Evolutionary conservation across 306 rosid genomes (phyloP).

Genomic region (Cyamopsis tetragonoloba): DNA sequence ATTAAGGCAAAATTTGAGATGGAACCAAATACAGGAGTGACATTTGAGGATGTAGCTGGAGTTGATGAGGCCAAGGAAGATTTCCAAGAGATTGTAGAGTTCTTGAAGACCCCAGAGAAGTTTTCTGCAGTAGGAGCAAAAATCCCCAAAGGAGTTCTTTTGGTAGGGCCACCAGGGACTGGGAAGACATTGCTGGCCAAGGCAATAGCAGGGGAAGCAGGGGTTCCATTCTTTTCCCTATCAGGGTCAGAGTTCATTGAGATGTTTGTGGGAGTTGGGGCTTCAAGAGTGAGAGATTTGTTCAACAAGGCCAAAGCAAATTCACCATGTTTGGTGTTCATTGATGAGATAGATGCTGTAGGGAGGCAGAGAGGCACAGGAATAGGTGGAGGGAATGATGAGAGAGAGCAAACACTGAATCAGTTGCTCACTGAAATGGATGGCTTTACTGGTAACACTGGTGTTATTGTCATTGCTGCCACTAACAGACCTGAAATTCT

Average conservation of each 20-base stretch:
- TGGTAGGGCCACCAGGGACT: conserved; percentile 78
- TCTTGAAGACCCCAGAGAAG: conserved; percentile 75
- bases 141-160: conserved; percentile 71
- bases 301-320: conserved; percentile 68
- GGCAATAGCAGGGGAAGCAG: conserved; percentile 92
- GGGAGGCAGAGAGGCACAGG: conserved; percentile 90
- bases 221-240: conserved; percentile 75
- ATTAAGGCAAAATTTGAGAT: conserved; percentile 73
- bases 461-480: conserved; percentile 72
- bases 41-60: conserved; percentile 80
- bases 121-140: conserved; percentile 69
- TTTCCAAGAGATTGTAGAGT: conserved; percentile 73
- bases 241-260: conserved; percentile 85
- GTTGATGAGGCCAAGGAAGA: conserved; percentile 90
- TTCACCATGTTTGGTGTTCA: conserved; percentile 72
- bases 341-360: conserved; percentile 83
- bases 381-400: conserved; percentile 83
- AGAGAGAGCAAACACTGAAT: conserved; percentile 76
- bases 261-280: conserved; percentile 86
- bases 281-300: conserved; percentile 77
- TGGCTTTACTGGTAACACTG: conserved; percentile 65
- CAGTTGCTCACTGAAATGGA: conserved; percentile 84
- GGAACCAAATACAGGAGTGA: conserved; percentile 84
- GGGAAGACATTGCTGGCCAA: conserved; percentile 77
- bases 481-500: conserved; percentile 79